These are phyloP conservation scores for Udeniomyces megalosporus DNA, from an alignment of 768 basidiomycete species.

Conservation along the genomic window DNA sequence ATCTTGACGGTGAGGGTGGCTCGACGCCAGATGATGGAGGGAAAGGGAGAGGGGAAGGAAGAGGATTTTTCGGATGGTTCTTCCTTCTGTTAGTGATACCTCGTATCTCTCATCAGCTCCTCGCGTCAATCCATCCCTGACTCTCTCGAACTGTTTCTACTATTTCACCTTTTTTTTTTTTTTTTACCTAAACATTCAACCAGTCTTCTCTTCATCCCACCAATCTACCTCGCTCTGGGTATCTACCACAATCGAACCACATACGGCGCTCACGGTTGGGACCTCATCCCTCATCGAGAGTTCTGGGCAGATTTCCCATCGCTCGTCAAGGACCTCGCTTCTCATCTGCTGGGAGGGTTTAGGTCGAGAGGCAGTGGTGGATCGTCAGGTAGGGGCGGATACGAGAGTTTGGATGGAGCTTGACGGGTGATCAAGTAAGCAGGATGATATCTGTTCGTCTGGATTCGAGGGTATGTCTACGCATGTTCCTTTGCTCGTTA, in stretches of 20 bases:
- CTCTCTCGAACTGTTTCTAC: neutral
- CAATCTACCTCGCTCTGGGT: constrained; percentile 20
- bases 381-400: neutral
- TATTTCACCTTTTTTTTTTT: neutral
- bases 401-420: constrained; percentile 3
- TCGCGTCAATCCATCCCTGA: neutral
- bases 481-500: too few relatives aligned
- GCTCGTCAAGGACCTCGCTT: neutral
- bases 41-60: constrained; percentile 8
- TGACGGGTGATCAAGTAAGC: too few relatives aligned
- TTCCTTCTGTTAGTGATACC: constrained; percentile 17
- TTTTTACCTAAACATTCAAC: neutral
- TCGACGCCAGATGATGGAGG: neutral
- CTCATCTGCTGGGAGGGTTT: constrained; percentile 1
- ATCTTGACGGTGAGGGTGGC: neutral
- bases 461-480: too few relatives aligned
- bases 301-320: constrained; percentile 9
- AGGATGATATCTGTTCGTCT: too few relatives aligned
- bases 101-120: neutral
- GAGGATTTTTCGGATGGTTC: constrained; percentile 26
- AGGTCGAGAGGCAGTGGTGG: neutral
- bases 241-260: constrained; percentile 31
- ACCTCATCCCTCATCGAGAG: constrained; percentile 26
- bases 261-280: constrained; percentile 29
- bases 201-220: constrained; percentile 8